Conservation (phyloP, 768 basidiomycete species). For the Brasilioporus rufonigricans region DNA sequence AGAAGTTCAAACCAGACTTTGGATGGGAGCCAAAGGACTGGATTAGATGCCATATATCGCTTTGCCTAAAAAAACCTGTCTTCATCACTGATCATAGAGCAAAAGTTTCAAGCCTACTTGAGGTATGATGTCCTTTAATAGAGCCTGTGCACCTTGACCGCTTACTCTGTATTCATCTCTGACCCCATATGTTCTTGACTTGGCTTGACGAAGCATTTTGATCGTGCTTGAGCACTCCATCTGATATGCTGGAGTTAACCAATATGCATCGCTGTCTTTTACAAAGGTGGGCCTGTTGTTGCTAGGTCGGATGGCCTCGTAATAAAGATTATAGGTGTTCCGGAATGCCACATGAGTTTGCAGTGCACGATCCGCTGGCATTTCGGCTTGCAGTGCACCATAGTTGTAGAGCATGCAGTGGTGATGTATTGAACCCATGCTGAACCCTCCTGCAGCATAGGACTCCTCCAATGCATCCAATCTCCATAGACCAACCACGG, state of each 20-base stretch:
- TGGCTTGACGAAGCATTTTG: neutral
- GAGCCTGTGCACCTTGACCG: neutral
- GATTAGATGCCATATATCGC: neutral
- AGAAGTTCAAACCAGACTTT: conserved; percentile 2
- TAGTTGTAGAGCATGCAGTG: too few relatives aligned
- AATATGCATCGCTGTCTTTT: too few relatives aligned
- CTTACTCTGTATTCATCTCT: neutral
- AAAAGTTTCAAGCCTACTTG: neutral
- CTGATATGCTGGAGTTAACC: too few relatives aligned
- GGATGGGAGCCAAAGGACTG: conserved; percentile 6
- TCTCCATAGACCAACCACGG: too few relatives aligned
- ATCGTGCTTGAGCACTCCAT: neutral
- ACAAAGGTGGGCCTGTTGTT: too few relatives aligned
- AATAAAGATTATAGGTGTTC: too few relatives aligned
- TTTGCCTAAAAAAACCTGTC: neutral
- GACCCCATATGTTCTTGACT: neutral
- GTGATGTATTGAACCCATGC: neutral
- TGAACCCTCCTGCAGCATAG: too few relatives aligned
- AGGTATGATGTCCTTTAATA: neutral
- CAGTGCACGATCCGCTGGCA: neutral
- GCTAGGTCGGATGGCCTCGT: too few relatives aligned
- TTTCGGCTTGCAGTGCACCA: neutral
- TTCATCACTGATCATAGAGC: neutral
- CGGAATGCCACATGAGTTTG: neutral
- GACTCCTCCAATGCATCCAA: too few relatives aligned